These are phyloP conservation scores for Cryphonectria carpinicola DNA, from an alignment of 2,329 filamentous ascomycete species.

Conservation along the genomic window DNA sequence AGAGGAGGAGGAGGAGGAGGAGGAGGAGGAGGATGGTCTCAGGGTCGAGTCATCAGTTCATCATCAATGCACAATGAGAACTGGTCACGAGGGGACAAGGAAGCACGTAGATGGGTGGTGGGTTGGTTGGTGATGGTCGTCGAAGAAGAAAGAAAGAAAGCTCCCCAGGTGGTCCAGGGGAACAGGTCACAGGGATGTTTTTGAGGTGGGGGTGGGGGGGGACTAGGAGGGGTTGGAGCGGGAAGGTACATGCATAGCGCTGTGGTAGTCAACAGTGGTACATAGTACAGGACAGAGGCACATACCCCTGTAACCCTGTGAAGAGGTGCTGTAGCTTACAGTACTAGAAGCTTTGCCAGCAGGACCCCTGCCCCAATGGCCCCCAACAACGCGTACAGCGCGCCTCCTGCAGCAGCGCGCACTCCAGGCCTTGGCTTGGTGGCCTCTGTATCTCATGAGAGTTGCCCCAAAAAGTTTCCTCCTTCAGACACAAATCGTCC, in stretches of 20 bases:
- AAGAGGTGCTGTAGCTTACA: neutral
- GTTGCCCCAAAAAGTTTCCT: too few species aligned
- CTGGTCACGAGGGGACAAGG: slow-evolving; percentile 6
- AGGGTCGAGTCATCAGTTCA: slow-evolving; percentile 15
- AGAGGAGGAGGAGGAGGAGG: neutral
- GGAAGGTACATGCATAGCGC: neutral
- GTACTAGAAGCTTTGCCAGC: neutral
- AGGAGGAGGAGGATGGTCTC: neutral
- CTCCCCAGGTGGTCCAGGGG: neutral
- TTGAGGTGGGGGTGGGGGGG: neutral
- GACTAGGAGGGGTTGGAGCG: neutral
- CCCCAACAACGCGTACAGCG: neutral
- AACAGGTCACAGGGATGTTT: neutral
- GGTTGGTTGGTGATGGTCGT: neutral
- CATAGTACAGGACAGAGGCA: too few species aligned
- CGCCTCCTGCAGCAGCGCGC: neutral
- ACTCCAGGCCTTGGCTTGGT: neutral
- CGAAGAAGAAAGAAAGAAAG: neutral
- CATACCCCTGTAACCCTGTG: neutral
- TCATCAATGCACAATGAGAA: neutral
- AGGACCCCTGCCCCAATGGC: neutral
- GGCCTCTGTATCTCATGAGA: neutral
- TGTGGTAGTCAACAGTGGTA: neutral
- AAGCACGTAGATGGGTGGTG: neutral
- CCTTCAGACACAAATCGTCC: neutral